Percentiles rank a stretch among this genome's conserved stretches.
These are phyloP conservation scores for Trebouxia sp. DNA, from an alignment of 139 green algal species.

Conservation along the genomic window DNA sequence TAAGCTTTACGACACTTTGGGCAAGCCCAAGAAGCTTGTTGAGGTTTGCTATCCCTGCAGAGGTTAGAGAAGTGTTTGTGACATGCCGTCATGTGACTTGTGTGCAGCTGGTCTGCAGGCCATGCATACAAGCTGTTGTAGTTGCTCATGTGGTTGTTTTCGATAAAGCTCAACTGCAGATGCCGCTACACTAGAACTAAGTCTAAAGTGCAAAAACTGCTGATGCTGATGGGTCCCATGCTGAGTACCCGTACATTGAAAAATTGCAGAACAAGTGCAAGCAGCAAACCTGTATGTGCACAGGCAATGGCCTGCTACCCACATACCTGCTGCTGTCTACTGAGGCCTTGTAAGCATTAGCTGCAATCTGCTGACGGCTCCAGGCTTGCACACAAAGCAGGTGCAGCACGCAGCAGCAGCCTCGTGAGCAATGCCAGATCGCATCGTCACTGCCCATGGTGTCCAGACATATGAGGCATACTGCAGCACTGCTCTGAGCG, in stretches of 20 bases:
- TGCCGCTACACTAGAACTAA: no score
- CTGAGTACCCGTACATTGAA: no score
- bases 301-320: no score
- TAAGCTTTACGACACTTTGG: constrained; percentile 79
- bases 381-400: constrained; percentile 78
- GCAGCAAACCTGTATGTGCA: no score
- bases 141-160: no score
- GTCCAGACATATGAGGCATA: constrained; percentile 70
- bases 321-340: background rate
- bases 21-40: constrained; percentile 66
- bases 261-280: no score
- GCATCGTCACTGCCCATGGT: constrained; percentile 22
- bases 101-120: no score
- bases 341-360: constrained; percentile 32
- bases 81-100: no score
- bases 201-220: no score
- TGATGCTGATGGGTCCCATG: no score
- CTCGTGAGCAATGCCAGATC: constrained; percentile 62
- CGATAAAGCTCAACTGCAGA: no score
- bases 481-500: constrained; percentile 38
- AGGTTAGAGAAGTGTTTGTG: background rate
- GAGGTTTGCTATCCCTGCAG: background rate
- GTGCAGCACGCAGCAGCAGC: constrained; percentile 74
- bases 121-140: no score
- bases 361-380: constrained; percentile 65